Evolutionary conservation across 106 monocot genomes (phyloP), one percentile per base, ranked within the genome.

Genomic region (Amphibolis antarctica): DNA sequence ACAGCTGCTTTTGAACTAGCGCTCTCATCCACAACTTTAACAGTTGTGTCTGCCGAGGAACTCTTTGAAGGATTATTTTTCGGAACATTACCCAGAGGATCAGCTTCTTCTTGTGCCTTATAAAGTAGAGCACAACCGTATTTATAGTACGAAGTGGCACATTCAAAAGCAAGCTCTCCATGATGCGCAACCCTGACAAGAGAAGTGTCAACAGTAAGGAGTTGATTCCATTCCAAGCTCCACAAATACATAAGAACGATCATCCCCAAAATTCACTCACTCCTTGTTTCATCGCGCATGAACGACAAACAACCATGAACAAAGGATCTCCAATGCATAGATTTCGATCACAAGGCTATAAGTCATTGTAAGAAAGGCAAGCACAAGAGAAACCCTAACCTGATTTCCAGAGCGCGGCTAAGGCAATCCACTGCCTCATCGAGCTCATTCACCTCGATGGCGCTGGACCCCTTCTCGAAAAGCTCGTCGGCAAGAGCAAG

Each of bases 351-450:
- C 17, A 11, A 55, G 25, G 20, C 21, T 26, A 12, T n/a, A 26
- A 17, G 10, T 23, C 10, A 22, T 18, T 4, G 17, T 43, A 43
- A 19, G 10, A 42, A 44, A 43, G 19, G 14, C 3, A 61, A 9
- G 5, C 12, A 21, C 4, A 43, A 0, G 12, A 42, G 17, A 60
- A 61, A 65, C 61, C 52, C 55, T 28, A 59, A 98, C 96, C 82
- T 90, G 78, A 90, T 87, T 55, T 98, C 90, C 20, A 98, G 82
- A 65, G 90, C 79, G 23, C 96, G 89, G 70, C 96, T 98, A 59
- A 90, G 79, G 74, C 64, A 87, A 63, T 98, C 96, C 1, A 79
- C 90, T 25, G 96, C 86, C 19, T 86, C 90, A 21, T 58, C 76
- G 15, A 74, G 76, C 58, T 89, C 77, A 6, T 72, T 79, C 25